Evolutionary conservation across 2,329 filamentous ascomycete genomes (phyloP).

Genomic region (Alternaria atra): DNA sequence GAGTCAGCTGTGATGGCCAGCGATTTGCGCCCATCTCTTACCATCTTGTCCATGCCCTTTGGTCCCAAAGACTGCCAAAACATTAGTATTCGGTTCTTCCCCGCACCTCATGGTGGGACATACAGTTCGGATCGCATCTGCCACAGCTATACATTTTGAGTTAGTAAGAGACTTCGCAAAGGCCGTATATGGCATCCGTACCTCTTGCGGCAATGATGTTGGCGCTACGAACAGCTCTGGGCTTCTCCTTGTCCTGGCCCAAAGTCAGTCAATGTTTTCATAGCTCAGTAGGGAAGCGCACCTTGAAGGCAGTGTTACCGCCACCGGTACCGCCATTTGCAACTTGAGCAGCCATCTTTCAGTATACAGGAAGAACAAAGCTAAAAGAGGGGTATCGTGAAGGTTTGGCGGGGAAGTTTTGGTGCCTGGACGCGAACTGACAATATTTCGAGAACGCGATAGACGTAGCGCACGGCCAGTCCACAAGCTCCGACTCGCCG

Average conservation of each 20-base stretch:
- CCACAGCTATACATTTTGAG: conserved; percentile 71
- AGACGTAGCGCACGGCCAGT: conserved; percentile 17
- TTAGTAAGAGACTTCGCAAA: conserved; percentile 30
- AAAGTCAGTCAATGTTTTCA: conserved; percentile 53
- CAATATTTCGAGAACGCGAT: conserved; percentile 39
- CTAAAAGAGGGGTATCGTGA: conserved; percentile 34
- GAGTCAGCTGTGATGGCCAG: conserved; percentile 16
- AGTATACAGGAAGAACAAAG: conserved; percentile 8
- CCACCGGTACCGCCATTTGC: conserved; percentile 53
- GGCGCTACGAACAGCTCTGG: conserved; percentile 90
- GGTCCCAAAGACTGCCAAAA: conserved; percentile 78
- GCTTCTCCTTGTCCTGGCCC: conserved; percentile 89
- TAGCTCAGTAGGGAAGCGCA: conserved; percentile 38
- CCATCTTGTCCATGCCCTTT: conserved; percentile 98
- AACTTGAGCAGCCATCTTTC: conserved; percentile 48
- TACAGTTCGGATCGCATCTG: conserved; percentile 93
- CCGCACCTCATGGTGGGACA: conserved; percentile 39
- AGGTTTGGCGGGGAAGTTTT: conserved; percentile 31
- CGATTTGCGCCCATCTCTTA: conserved; percentile 37
- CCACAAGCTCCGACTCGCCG: conserved; percentile 25
- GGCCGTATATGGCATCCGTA: conserved; percentile 55
- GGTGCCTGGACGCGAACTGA: conserved; percentile 37
- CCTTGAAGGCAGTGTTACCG: conserved; percentile 74
- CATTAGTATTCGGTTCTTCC: conserved; percentile 35
- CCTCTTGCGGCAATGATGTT: conserved; percentile 98